Percentiles rank a stretch among this genome's conserved stretches.
phyloP scores from a whole-genome alignment of 306 rosid species.

The Ormosia semicastrata region DNA sequence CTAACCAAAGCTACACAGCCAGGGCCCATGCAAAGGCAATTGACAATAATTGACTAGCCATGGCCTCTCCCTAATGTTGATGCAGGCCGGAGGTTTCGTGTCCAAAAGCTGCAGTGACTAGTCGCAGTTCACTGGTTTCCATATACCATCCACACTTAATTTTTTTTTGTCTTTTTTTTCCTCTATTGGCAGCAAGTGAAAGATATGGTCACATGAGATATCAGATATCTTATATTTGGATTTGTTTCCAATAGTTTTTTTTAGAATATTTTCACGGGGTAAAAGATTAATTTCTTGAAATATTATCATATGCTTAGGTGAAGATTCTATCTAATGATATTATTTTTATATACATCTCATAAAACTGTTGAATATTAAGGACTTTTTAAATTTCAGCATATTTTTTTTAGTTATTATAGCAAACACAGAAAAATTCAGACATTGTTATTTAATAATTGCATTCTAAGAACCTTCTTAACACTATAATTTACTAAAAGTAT shows the following conservation, averaged over 20 bases:
- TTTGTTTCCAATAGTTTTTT: neutral
- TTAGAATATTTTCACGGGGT: no score
- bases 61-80: neutral
- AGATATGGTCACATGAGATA: neutral
- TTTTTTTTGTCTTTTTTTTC: no score
- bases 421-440: no score
- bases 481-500: neutral
- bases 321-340: no score
- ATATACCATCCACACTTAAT: neutral
- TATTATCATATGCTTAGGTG: no score
- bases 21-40: conserved; percentile 8
- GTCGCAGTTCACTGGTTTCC: neutral
- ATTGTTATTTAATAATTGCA: neutral
- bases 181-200: neutral
- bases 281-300: no score
- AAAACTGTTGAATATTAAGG: no score
- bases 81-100: conserved; percentile 1
- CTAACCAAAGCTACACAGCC: no score
- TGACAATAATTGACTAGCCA: neutral
- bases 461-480: neutral
- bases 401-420: no score
- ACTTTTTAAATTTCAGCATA: no score
- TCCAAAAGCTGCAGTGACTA: conserved; percentile 15
- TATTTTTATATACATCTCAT: no score
- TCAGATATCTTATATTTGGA: neutral